phyloP scores from a whole-genome alignment of 371 early-diverging fungal species.

The Dinochytrium kinnereticum region DNA sequence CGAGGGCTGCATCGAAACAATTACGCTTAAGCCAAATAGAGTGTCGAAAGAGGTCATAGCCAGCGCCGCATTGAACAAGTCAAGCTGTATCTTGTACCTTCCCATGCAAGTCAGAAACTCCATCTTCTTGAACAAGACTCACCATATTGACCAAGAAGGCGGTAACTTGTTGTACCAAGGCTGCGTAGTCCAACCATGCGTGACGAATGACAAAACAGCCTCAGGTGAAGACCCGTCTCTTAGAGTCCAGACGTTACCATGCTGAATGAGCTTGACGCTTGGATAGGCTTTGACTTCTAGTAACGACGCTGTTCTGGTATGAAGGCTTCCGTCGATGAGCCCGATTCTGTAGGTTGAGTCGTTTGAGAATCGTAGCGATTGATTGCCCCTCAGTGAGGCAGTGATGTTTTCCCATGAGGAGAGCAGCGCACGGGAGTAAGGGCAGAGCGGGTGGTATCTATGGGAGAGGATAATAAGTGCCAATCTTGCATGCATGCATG shows the following conservation, averaged over 20 bases:
- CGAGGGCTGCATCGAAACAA: no score
- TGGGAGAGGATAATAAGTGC: no score
- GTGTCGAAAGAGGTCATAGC: no score
- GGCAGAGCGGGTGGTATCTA: constrained; percentile 19
- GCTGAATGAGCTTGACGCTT: constrained; percentile 27
- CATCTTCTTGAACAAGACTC: not conserved
- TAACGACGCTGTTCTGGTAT: constrained; percentile 23
- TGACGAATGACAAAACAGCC: constrained; percentile 18
- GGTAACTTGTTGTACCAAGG: constrained; percentile 29
- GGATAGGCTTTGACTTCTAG: constrained; percentile 32
- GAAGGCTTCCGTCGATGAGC: constrained; percentile 13
- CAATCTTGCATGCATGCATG: no score
- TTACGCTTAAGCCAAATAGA: no score
- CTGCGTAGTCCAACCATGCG: constrained; percentile 25
- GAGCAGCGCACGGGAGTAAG: constrained; percentile 16
- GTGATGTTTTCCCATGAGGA: constrained; percentile 16
- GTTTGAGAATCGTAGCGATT: constrained; percentile 23
- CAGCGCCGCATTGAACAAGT: constrained; percentile 29
- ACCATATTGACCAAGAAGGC: constrained; percentile 26
- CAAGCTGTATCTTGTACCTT: constrained; percentile 27
- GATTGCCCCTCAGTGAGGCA: not conserved
- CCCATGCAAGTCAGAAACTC: not conserved
- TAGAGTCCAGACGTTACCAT: constrained; percentile 28
- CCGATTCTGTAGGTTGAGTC: constrained; percentile 20
- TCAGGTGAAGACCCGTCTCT: constrained; percentile 9